Evolutionary conservation across 1,139 yeast genomes (phyloP).

Genomic region (Diutina sp.): DNA sequence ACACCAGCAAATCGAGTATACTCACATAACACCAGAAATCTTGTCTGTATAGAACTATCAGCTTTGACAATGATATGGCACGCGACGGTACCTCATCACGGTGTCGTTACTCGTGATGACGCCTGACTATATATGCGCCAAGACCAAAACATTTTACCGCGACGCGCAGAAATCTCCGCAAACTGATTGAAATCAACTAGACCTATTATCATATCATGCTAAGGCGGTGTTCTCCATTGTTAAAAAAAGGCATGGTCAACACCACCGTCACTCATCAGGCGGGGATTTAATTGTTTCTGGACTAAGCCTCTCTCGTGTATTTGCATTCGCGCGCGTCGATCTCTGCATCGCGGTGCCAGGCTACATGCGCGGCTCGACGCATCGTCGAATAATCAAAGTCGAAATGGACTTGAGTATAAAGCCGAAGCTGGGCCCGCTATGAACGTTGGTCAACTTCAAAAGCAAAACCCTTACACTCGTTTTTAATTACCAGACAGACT

Average conservation of each 20-base stretch:
- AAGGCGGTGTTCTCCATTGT: no score
- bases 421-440: constrained; percentile 8
- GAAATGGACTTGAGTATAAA: no score
- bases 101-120: not conserved
- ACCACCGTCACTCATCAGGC: no score
- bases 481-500: not conserved
- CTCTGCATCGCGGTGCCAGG: not conserved
- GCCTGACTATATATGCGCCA: not conserved
- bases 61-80: no score
- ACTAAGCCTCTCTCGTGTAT: constrained; percentile 3
- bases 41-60: no score
- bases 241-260: no score
- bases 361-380: not conserved
- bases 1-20: no score
- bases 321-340: not conserved
- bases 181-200: no score
- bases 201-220: no score
- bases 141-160: constrained; percentile 4
- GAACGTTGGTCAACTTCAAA: not conserved
- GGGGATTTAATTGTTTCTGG: not conserved
- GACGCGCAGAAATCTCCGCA: not conserved
- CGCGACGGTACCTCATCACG: not conserved
- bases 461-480: not conserved
- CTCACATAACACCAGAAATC: no score
- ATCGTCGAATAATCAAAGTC: no score